Base-by-base conservation (phyloP, 257 asterid species). In the Capsicum pubescens region DNA sequence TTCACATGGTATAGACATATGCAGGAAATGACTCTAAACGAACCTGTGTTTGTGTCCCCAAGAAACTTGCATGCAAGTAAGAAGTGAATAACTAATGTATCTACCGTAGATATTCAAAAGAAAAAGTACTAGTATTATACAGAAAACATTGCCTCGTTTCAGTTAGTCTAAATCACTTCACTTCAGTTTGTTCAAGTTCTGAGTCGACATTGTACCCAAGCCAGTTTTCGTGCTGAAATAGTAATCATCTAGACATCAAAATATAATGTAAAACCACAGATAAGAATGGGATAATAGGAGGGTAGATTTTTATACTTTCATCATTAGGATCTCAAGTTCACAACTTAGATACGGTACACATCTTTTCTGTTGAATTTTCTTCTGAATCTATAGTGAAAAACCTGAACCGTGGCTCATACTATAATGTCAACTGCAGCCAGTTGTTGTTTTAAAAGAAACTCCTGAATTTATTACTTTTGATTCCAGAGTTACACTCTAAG, bases 401-500 rank as follows among this genome's bases (percentile, higher is more conserved):
- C 32, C 10, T 64, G 71, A 35, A 26, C 46, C 46, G 14, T 32
- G 12, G 72, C 46, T 66, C 72, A 66, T 66, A 66, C n/a, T 66
- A 44, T 44, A 76, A 52, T 52, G 39, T 14, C 81, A 76, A 76
- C 26, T 52, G 44, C 64, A 76, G 81, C 48, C 63, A 8, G 9
- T 74, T 26, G 61, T 14, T 76, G 48, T 3, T 13, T 26, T 76
- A 21, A 76, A 14, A 54, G 81, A 52, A 52, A 32, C 26, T 26
- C 10, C 63, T 46, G 1, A 3, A 21, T 76, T 52, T 52, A 52
- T 52, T 71, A n/a, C 36, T 44, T 76, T 50, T 26, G 81, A 5
- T 46, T 52, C 81, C 81, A 52, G 21, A 76, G 63, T 15, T 76
- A 76, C 63, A 76, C 48, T 52, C 52, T 21, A 76, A 52, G 12